Evolutionary conservation across 2,329 filamentous ascomycete genomes (phyloP).

Genomic region (Talaromyces sp.): DNA sequence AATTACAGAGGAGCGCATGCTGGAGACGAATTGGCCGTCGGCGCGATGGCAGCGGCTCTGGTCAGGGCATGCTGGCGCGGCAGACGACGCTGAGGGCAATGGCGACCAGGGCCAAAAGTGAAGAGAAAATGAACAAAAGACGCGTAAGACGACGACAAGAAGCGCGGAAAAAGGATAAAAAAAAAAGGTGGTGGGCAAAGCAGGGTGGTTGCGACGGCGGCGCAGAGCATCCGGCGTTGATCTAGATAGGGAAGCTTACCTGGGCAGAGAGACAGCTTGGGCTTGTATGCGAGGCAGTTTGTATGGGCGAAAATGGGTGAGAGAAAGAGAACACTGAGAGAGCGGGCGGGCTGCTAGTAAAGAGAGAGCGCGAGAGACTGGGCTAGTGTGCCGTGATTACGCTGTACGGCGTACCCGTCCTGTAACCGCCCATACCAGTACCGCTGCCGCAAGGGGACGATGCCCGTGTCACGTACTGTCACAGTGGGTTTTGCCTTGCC

Average conservation of each 20-base stretch:
- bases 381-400: background rate
- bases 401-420: background rate
- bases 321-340: conserved; percentile 24
- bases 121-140: conserved; percentile 21
- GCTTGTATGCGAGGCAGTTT: conserved; percentile 30
- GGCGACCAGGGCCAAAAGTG: conserved; percentile 21
- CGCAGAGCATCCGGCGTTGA: conserved; percentile 16
- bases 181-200: conserved; percentile 15
- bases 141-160: conserved; percentile 12
- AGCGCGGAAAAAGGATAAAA: conserved; percentile 8
- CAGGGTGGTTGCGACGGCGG: conserved; percentile 23
- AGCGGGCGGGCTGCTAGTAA: conserved; percentile 1
- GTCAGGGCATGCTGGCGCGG: background rate
- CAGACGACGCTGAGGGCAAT: conserved; percentile 1
- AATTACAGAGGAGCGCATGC: background rate
- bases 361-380: conserved; percentile 10
- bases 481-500: background rate
- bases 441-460: background rate
- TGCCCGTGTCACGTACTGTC: background rate
- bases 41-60: background rate
- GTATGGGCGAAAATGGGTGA: conserved; percentile 30
- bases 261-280: conserved; percentile 32
- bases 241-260: conserved; percentile 33
- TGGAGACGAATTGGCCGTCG: background rate
- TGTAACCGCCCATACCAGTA: background rate